Evolutionary conservation across 192 early-diverging fungal genomes (phyloP).

Genomic region (Coemansia javaensis): DNA sequence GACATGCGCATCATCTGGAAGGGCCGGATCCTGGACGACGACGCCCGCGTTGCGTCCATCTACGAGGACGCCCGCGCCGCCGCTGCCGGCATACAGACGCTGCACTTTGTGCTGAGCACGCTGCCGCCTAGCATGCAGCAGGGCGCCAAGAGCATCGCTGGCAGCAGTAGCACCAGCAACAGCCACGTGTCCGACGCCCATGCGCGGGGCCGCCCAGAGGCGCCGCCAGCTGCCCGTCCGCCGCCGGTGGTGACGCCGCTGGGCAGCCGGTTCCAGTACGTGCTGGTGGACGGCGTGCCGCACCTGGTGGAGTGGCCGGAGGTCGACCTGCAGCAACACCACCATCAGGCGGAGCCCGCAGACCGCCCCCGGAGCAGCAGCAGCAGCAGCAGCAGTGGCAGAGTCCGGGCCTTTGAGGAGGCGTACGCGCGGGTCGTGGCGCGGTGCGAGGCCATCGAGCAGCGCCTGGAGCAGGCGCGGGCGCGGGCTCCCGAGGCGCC

Average conservation of each 20-base stretch:
- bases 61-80: constrained; percentile 1
- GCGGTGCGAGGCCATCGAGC: background rate
- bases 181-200: too few relatives aligned
- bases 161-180: constrained; percentile 1
- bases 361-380: constrained; percentile 22
- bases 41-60: constrained; percentile 3
- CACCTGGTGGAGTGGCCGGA: background rate
- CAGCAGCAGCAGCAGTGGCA: background rate
- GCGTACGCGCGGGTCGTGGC: background rate
- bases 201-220: background rate
- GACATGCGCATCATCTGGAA: constrained; percentile 48
- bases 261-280: constrained; percentile 39
- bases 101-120: constrained; percentile 37
- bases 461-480: background rate
- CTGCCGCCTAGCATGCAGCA: too few relatives aligned
- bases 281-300: constrained; percentile 39
- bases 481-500: background rate
- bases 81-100: constrained; percentile 11
- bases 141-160: too few relatives aligned
- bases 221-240: background rate
- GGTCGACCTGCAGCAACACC: too few relatives aligned
- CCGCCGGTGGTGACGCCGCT: constrained; percentile 18
- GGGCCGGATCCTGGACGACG: constrained; percentile 29
- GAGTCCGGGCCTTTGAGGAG: background rate
- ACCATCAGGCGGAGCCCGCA: too few relatives aligned